These are phyloP conservation scores for Elsinoe necatrix DNA, from an alignment of 2,329 filamentous ascomycete species.

Conservation along the genomic window DNA sequence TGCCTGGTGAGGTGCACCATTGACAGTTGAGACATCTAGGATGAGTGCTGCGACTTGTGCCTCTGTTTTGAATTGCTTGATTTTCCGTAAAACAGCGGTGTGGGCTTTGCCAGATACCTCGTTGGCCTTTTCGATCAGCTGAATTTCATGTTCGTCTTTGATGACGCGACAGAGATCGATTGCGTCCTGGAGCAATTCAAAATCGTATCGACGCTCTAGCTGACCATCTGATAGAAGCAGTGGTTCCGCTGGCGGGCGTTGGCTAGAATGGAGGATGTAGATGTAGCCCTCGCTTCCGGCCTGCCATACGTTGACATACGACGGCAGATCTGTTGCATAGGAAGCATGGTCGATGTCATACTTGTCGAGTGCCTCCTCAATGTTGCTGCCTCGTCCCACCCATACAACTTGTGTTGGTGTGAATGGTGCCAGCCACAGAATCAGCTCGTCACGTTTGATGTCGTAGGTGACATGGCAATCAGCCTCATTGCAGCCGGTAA, in stretches of 20 bases:
- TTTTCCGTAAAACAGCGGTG: slow-evolving; percentile 57
- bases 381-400: slow-evolving; percentile 75
- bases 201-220: not conserved
- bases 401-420: slow-evolving; percentile 83
- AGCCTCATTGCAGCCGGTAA: slow-evolving; percentile 74
- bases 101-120: slow-evolving; percentile 72
- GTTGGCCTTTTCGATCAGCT: slow-evolving; percentile 73
- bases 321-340: slow-evolving; percentile 28
- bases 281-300: slow-evolving; percentile 23
- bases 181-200: slow-evolving; percentile 50
- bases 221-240: no score
- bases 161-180: slow-evolving; percentile 75
- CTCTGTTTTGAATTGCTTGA: slow-evolving; percentile 62
- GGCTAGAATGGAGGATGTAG: slow-evolving; percentile 30
- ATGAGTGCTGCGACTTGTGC: slow-evolving; percentile 76
- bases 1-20: slow-evolving; percentile 67
- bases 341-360: slow-evolving; percentile 75
- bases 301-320: slow-evolving; percentile 28
- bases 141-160: slow-evolving; percentile 79
- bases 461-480: slow-evolving; percentile 79
- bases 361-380: slow-evolving; percentile 61
- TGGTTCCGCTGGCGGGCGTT: not conserved
- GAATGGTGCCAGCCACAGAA: slow-evolving; percentile 85
- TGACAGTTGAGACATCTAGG: slow-evolving; percentile 59
- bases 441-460: slow-evolving; percentile 61